Conservation (phyloP, 306 rosid species). For the Dalbergia cultrata region DNA sequence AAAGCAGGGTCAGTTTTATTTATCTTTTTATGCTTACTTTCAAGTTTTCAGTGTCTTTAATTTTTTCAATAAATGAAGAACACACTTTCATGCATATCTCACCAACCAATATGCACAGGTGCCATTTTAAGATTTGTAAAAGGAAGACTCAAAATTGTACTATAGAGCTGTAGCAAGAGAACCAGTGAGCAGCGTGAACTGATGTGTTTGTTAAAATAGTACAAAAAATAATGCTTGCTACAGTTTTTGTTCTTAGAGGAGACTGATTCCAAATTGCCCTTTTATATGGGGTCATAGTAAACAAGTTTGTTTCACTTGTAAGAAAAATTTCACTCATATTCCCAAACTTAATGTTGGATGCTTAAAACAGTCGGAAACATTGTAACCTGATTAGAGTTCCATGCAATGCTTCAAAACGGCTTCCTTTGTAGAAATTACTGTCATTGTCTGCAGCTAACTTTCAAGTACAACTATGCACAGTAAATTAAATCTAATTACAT, state of each 20-base stretch:
- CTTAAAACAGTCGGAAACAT: neutral
- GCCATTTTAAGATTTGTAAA: neutral
- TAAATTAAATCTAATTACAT: neutral
- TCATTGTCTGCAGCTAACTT: slow-evolving; percentile 5
- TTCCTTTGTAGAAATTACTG: slow-evolving; percentile 3
- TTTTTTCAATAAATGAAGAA: slow-evolving; percentile 22
- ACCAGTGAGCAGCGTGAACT: neutral
- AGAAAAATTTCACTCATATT: neutral
- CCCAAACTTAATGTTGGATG: neutral
- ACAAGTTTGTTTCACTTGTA: slow-evolving; percentile 10
- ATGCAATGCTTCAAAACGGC: neutral
- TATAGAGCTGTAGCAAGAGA: no score
- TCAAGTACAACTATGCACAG: slow-evolving; percentile 5
- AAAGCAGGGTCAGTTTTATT: slow-evolving; percentile 63
- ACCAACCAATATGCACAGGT: neutral
- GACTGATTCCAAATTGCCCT: neutral
- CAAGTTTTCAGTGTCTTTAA: neutral
- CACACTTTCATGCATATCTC: neutral
- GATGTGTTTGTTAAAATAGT: neutral
- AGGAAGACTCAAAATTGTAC: neutral
- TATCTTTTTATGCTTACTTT: neutral
- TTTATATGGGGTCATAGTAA: neutral
- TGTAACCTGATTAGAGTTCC: neutral
- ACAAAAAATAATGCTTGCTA: neutral
- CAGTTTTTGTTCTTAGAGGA: neutral